Base-by-base conservation (phyloP, 768 basidiomycete species). In the Russula sp. region DNA sequence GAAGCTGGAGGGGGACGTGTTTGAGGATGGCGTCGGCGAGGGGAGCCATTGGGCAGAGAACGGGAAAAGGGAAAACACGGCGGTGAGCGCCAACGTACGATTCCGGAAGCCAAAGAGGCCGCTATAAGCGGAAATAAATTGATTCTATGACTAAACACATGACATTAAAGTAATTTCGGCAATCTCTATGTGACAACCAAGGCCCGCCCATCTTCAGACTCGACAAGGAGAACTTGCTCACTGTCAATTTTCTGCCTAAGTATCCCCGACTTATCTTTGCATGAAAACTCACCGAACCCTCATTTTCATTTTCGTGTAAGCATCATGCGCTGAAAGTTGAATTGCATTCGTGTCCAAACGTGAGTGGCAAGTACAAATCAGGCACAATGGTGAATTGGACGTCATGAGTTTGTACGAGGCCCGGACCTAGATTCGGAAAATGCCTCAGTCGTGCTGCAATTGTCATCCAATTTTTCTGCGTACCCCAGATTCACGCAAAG, bases 1-100 rank as follows among this genome's bases (percentile, higher is more conserved):
- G 88, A 62, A 89, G 77, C 62, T 81, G 78, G 55, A 75, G 61
- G 40, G 87, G 85, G 67, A 84, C 74, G 71, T 80, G 67, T 49
- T 82, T 75, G 72, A 88, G 77, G 69, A 92, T 79, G 70, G 88
- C 77, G 74, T 90, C 87, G 69, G 90, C 88, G 75, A 92, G 83
- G 65, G 83, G 80, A 73, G 83, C 79, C 89, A 90, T 90, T n/a
- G n/a, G 78, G 75, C 55, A 68, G 44, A 34, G 34, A 34, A 34
- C 34, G 36, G 54, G 24, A 32, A 38, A 48, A 40, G 26, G 53
- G 40, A 64, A 64, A 69, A 59, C 49, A 68, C 60, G 57, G 32
- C 24, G n/a, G n/a, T n/a, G 24, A 64, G 7, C 20, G 50, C 13
- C 8, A 51, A 20, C 28, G 50, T 26, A 5, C 18, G 50, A 5